Percentiles rank a stretch among this genome's conserved stretches.
Conservation (phyloP, 192 early-diverging fungal species). For the Geosiphon pyriformis region DNA sequence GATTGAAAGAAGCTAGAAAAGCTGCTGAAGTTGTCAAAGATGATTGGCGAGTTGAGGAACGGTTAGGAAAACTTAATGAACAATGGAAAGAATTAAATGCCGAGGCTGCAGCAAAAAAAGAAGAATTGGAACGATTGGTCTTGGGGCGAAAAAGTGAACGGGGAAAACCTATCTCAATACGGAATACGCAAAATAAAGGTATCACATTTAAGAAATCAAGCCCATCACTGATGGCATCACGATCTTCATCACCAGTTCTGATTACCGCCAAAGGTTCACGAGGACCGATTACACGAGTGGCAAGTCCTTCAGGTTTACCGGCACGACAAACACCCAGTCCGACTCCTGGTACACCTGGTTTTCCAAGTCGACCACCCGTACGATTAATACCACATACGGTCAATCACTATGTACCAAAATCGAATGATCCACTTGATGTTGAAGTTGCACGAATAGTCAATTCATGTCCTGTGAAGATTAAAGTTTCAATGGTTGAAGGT, state of each 20-base stretch:
- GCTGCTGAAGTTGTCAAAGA: slow-evolving; percentile 28
- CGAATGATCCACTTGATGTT: slow-evolving; percentile 52
- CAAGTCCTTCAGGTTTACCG: too few relatives aligned
- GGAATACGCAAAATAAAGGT: too few relatives aligned
- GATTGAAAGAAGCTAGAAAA: slow-evolving; percentile 29
- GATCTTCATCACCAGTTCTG: slow-evolving; percentile 21
- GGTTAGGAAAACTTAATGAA: slow-evolving; percentile 35
- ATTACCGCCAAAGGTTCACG: background rate
- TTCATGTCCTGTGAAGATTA: slow-evolving; percentile 47
- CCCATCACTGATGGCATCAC: slow-evolving; percentile 22
- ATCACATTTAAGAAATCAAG: slow-evolving; percentile 24
- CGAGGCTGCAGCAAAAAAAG: slow-evolving; percentile 38
- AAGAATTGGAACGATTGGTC: slow-evolving; percentile 30
- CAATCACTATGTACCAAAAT: slow-evolving; percentile 43
- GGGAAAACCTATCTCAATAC: background rate
- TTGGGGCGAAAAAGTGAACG: slow-evolving; percentile 3
- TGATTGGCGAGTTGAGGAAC: slow-evolving; percentile 42
- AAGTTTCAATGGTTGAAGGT: slow-evolving; percentile 47
- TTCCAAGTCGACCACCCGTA: slow-evolving; percentile 13
- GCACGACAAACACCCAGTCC: slow-evolving; percentile 18
- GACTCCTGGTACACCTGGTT: slow-evolving; percentile 22
- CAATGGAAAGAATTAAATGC: slow-evolving; percentile 45
- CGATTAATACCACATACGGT: slow-evolving; percentile 16
- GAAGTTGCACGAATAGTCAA: slow-evolving; percentile 57
- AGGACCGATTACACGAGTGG: slow-evolving; percentile 4